These are phyloP conservation scores for Penstemon barbatus DNA, from an alignment of 257 asterid genomes.

Conservation along the genomic window DNA sequence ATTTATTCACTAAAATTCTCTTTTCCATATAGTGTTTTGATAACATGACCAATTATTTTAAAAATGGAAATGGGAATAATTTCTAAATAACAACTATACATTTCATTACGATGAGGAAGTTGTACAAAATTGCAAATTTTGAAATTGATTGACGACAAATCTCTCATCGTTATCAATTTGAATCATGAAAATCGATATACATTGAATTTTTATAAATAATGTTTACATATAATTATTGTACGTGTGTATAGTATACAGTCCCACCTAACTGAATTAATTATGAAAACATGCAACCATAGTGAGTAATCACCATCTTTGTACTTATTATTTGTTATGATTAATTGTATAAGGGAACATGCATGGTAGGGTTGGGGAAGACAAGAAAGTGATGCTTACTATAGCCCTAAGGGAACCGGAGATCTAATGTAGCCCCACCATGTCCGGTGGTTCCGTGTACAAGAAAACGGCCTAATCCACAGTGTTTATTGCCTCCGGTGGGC, in stretches of 20 bases:
- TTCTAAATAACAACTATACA: not conserved
- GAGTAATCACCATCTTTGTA: constrained; percentile 30
- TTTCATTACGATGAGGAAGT: too few relatives aligned
- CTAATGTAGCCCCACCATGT: constrained; percentile 37
- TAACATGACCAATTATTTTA: too few relatives aligned
- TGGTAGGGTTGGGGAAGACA: constrained; percentile 41
- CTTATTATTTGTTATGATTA: constrained; percentile 4
- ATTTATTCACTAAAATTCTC: not conserved
- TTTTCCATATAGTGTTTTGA: too few relatives aligned
- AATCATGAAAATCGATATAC: too few relatives aligned
- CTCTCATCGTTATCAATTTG: too few relatives aligned
- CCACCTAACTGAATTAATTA: constrained; percentile 37
- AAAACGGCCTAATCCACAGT: constrained; percentile 26
- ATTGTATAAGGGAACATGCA: constrained; percentile 40
- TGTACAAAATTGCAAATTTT: too few relatives aligned
- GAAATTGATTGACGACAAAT: too few relatives aligned
- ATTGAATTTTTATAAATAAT: not conserved
- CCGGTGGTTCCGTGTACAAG: constrained; percentile 31
- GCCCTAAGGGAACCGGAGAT: constrained; percentile 7
- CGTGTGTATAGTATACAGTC: constrained; percentile 2
- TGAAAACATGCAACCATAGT: constrained; percentile 36
- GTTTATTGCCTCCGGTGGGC: not conserved
- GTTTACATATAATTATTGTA: not conserved
- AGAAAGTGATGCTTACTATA: constrained; percentile 40
- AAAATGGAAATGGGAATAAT: not conserved